A percentile compares a stretch with the other conserved stretches of the same genome.
Evolutionary conservation across 345 rosid genomes (phyloP).

Genomic region (Syzygium aqueum): DNA sequence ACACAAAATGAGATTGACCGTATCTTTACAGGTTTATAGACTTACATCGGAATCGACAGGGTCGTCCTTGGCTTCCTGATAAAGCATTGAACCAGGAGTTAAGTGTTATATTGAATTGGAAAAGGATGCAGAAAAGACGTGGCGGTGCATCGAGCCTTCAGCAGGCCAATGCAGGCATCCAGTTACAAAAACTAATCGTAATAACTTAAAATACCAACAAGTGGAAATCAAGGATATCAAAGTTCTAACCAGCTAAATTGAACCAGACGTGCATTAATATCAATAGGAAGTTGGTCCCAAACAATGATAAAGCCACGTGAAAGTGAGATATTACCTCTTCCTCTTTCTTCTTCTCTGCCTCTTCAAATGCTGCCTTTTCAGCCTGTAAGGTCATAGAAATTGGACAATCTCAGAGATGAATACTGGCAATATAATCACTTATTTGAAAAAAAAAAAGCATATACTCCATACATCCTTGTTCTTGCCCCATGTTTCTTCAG

Average conservation of each 20-base stretch:
- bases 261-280: not conserved
- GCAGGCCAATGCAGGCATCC: not conserved
- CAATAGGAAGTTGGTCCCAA: not conserved
- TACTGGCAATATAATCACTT: not conserved
- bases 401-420: conserved; percentile 5
- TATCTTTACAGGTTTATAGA: not conserved
- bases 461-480: conserved; percentile 63
- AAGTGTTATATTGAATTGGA: not conserved
- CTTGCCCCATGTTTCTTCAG: conserved; percentile 97
- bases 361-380: conserved; percentile 94
- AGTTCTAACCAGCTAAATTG: not conserved
- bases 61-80: conserved; percentile 62
- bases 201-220: not conserved
- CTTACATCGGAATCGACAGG: conserved; percentile 77
- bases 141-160: not conserved
- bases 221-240: not conserved
- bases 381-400: conserved; percentile 37
- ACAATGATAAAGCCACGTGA: not conserved
- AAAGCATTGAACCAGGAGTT: not conserved
- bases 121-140: not conserved
- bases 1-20: not conserved
- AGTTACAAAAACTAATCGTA: not conserved
- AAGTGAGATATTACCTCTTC: conserved; percentile 51
- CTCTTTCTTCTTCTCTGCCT: conserved; percentile 72
- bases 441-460: not conserved